Conservation (phyloP, 2,329 filamentous ascomycete species). For the Aspergillus flavus region DNA sequence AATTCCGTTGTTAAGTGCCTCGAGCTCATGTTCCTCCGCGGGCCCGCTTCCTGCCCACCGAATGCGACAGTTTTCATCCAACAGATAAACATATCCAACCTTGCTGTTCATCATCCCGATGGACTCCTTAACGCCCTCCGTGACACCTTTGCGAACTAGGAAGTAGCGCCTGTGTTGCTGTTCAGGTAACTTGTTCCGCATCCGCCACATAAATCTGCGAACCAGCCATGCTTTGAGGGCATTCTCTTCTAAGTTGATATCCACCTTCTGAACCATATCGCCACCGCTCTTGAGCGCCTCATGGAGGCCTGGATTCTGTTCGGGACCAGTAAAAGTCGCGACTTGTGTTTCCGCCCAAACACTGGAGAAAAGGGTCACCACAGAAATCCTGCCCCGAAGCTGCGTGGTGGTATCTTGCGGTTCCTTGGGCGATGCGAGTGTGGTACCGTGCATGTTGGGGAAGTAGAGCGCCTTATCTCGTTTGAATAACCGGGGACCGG, state of each 20-base stretch:
- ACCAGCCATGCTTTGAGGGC: conserved; percentile 62
- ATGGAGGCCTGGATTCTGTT: conserved; percentile 70
- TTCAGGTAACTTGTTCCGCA: conserved; percentile 51
- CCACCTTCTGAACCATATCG: conserved; percentile 71
- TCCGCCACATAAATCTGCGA: conserved; percentile 53
- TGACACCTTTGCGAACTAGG: conserved; percentile 60
- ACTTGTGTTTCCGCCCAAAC: conserved; percentile 85
- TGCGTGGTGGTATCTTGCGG: conserved; percentile 72
- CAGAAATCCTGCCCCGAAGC: conserved; percentile 71
- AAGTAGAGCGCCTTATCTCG: conserved; percentile 84
- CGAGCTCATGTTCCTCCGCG: conserved; percentile 44
- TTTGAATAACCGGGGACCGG: conserved; percentile 82
- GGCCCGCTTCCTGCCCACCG: conserved; percentile 82
- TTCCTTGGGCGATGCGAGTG: conserved; percentile 63
- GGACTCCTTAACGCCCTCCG: conserved; percentile 58
- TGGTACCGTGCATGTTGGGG: conserved; percentile 84
- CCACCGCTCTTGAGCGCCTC: conserved; percentile 57
- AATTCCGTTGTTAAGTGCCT: conserved; percentile 46
- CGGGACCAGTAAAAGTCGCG: conserved; percentile 67
- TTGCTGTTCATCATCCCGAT: conserved; percentile 80
- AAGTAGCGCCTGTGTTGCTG: conserved; percentile 62
- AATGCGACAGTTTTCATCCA: conserved; percentile 85
- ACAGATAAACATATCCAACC: conserved; percentile 89
- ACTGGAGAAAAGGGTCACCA: conserved; percentile 81
- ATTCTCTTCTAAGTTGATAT: conserved; percentile 88